phyloP scores from a whole-genome alignment of 257 asterid species.

The Lycium barbarum region DNA sequence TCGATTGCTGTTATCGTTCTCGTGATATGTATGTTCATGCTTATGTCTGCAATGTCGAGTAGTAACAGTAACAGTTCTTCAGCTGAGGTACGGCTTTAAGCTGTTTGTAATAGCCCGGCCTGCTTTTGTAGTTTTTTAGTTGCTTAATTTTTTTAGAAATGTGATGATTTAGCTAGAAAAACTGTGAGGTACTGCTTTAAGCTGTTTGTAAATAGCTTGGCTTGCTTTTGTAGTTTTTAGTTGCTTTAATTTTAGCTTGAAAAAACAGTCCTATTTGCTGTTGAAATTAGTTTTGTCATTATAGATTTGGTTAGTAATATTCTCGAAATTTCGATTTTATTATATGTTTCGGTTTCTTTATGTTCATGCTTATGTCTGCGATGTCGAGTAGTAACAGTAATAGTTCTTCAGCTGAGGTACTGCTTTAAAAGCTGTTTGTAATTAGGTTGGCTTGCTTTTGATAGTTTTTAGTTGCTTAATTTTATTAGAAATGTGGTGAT shows the following conservation, averaged over 20 bases:
- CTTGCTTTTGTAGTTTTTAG: too few relatives aligned
- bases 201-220: too few relatives aligned
- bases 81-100: slow-evolving; percentile 57
- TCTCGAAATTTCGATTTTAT: too few relatives aligned
- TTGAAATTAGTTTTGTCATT: neutral
- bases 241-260: too few relatives aligned
- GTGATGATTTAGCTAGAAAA: too few relatives aligned
- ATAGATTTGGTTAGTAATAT: too few relatives aligned
- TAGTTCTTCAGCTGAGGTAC: slow-evolving; percentile 60
- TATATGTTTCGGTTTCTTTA: slow-evolving; percentile 35
- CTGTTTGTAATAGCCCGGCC: neutral
- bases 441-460: slow-evolving; percentile 30
- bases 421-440: slow-evolving; percentile 6
- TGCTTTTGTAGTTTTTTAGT: slow-evolving; percentile 17
- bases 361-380: slow-evolving; percentile 61
- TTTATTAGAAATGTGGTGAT: neutral
- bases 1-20: slow-evolving; percentile 69
- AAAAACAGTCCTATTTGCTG: too few relatives aligned
- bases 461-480: neutral
- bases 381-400: slow-evolving; percentile 48
- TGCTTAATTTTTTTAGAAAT: neutral
- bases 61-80: slow-evolving; percentile 44
- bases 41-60: slow-evolving; percentile 58
- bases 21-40: slow-evolving; percentile 69
- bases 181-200: too few relatives aligned